A percentile compares a stretch with the other conserved stretches of the same genome.
Evolutionary conservation across 1,284 basidiomycete species (phyloP).

Genomic region (Pterulicium gracile): DNA sequence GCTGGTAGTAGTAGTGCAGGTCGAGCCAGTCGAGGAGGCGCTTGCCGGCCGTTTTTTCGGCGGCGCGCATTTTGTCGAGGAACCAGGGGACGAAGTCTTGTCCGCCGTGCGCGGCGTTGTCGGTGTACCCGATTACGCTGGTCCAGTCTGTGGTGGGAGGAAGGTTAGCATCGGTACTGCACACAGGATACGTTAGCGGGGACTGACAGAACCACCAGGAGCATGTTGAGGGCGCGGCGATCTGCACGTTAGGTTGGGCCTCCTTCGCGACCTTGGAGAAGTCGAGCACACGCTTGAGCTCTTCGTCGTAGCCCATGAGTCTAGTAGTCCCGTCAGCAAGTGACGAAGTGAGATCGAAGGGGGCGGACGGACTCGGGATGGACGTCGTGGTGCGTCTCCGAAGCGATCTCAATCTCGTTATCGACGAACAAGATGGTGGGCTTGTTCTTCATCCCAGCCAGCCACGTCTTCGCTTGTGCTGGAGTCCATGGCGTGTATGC

Average conservation of each 20-base stretch:
- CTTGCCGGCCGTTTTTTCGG: constrained; percentile 22
- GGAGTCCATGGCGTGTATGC: constrained; percentile 37
- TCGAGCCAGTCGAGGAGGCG: constrained; percentile 39
- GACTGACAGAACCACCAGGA: constrained; percentile 42
- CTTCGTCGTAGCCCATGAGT: constrained; percentile 36
- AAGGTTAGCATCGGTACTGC: constrained; percentile 8
- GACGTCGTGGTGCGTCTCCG: constrained; percentile 40
- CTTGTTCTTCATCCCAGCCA: constrained; percentile 30
- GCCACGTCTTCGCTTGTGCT: constrained; percentile 28
- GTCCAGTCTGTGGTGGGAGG: constrained; percentile 42
- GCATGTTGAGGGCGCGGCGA: constrained; percentile 37
- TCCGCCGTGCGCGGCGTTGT: constrained; percentile 36
- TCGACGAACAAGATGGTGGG: constrained; percentile 35
- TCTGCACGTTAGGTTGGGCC: constrained; percentile 28
- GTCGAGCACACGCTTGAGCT: constrained; percentile 31
- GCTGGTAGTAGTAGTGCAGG: constrained; percentile 40
- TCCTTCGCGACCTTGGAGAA: constrained; percentile 30
- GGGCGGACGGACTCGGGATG: constrained; percentile 26
- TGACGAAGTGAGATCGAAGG: neutral
- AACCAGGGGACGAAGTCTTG: constrained; percentile 44
- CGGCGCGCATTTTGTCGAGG: constrained; percentile 31
- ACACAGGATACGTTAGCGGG: neutral
- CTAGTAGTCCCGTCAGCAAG: constrained; percentile 12
- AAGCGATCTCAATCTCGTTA: constrained; percentile 44
- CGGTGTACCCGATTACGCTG: constrained; percentile 31